A percentile compares a stretch with the other conserved stretches of the same genome.
Conservation (phyloP, 441 rosid genomes). For the Biscutella auriculata region DNA sequence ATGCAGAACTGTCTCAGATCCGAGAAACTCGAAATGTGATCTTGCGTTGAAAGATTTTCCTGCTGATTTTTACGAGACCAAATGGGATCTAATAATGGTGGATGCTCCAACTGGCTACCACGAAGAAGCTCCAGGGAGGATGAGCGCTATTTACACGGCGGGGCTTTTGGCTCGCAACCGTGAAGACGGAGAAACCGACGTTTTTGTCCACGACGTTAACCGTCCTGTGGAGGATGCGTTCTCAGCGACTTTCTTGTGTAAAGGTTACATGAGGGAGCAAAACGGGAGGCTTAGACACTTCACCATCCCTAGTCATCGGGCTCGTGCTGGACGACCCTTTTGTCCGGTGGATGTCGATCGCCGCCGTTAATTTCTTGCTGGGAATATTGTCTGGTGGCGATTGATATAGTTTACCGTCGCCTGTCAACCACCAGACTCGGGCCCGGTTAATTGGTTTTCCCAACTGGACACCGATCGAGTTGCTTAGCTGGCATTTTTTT, state of each 20-base stretch:
- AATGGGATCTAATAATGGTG: slow-evolving; percentile 72
- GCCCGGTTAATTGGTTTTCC: not conserved
- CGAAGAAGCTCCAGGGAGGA: slow-evolving; percentile 58
- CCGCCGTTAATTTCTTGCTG: slow-evolving; percentile 8
- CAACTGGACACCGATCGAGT: not conserved
- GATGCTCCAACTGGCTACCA: slow-evolving; percentile 70
- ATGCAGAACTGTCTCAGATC: slow-evolving; percentile 38
- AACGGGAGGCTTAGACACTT: slow-evolving; percentile 57
- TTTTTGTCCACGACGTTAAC: slow-evolving; percentile 61
- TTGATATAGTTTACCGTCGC: not conserved
- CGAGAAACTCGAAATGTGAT: slow-evolving; percentile 43
- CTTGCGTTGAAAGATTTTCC: slow-evolving; percentile 51
- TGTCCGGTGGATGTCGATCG: slow-evolving; percentile 34
- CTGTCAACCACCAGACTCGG: not conserved
- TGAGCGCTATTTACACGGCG: slow-evolving; percentile 66
- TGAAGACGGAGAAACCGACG: slow-evolving; percentile 52
- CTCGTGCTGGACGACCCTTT: slow-evolving; percentile 34
- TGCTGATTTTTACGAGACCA: slow-evolving; percentile 38
- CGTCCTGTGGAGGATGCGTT: slow-evolving; percentile 50
- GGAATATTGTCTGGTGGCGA: not conserved
- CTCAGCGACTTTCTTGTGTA: slow-evolving; percentile 47
- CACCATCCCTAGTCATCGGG: slow-evolving; percentile 47
- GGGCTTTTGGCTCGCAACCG: slow-evolving; percentile 63
- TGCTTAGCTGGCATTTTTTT: slow-evolving; percentile 4
- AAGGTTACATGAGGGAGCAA: slow-evolving; percentile 50